phyloP scores from a whole-genome alignment of 2,329 filamentous ascomycete genomes.

The Fusarium sambucinum region DNA sequence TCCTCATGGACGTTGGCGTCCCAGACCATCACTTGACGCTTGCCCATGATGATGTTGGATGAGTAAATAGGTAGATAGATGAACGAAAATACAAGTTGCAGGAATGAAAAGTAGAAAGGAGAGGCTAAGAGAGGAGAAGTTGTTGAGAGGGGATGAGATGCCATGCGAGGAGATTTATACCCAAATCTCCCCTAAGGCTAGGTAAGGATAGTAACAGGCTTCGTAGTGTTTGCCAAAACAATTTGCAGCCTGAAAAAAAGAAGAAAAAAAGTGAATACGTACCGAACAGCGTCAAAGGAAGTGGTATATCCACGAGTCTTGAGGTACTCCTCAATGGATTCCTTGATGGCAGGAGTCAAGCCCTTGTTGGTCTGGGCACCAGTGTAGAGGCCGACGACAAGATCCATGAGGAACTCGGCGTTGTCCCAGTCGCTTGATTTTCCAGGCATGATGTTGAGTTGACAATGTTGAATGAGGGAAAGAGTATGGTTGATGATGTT shows the following conservation, averaged over 20 bases:
- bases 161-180: background rate
- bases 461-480: background rate
- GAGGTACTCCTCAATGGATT: conserved; percentile 52
- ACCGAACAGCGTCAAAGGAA: conserved; percentile 63
- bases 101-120: background rate
- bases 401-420: conserved; percentile 51
- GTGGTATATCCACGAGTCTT: conserved; percentile 50
- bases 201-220: background rate
- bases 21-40: conserved; percentile 56
- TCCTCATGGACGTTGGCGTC: conserved; percentile 58
- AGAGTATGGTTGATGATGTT: conserved; percentile 1
- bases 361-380: conserved; percentile 44
- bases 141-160: background rate
- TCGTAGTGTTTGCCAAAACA: background rate
- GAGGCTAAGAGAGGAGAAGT: background rate
- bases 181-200: background rate
- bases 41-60: conserved; percentile 42
- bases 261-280: conserved; percentile 35
- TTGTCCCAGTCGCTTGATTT: conserved; percentile 50
- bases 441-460: conserved; percentile 35
- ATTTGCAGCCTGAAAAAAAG: background rate
- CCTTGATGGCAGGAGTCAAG: conserved; percentile 49
- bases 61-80: background rate
- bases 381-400: conserved; percentile 52
- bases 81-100: background rate